Evolutionary conservation across 148 eudicot species (phyloP), one percentile per base, ranked within the genome.

Genomic region (Mesembryanthemum crystallinum): DNA sequence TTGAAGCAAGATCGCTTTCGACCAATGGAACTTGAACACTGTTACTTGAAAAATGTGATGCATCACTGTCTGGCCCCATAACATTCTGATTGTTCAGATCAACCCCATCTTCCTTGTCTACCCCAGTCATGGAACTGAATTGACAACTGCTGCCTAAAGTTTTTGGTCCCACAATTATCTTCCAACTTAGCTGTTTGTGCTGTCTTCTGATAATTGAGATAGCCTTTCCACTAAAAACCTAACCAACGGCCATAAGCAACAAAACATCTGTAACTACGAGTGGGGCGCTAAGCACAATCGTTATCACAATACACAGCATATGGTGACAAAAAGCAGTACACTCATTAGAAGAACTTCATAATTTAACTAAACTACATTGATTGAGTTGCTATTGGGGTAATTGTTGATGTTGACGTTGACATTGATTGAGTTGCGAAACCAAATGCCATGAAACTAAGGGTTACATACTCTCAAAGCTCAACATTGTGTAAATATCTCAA

Each of bases 151-250:
- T 73, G 25, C 64, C n/a, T 24, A n/a, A 7, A 20, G 25, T 2
- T 30, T 61, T 61, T 58, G 69, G 61, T 45, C 73, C 66, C 27
- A 24, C 77, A 20, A 67, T 74, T 27, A 62, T 33, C 60, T 18
- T 15, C 63, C 63, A 58, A 58, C 10, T 71, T 71, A 68, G 73
- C 67, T 67, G 67, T 59, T 68, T 69, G 74, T 60, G 64, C 9
- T 76, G 72, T 59, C 70, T 78, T 76, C 76, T 15, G 77, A 79
- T 54, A 81, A 81, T 78, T 76, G 82, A 78, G 89, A 87, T n/a
- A 86, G 88, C 86, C 75, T 85, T 78, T 72, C 85, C 64, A 83
- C 86, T 71, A 85, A 86, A 83, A 88, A 85, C 52, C 87, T 76
- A 74, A 82, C 83, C 84, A 85, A 80, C 74, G 84, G 86, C 69